Percentiles rank a stretch among this genome's conserved stretches.
These are phyloP conservation scores for Triticum aestivum DNA, from an alignment of 176 grass and related monocot genomes.

Conservation along the genomic window DNA sequence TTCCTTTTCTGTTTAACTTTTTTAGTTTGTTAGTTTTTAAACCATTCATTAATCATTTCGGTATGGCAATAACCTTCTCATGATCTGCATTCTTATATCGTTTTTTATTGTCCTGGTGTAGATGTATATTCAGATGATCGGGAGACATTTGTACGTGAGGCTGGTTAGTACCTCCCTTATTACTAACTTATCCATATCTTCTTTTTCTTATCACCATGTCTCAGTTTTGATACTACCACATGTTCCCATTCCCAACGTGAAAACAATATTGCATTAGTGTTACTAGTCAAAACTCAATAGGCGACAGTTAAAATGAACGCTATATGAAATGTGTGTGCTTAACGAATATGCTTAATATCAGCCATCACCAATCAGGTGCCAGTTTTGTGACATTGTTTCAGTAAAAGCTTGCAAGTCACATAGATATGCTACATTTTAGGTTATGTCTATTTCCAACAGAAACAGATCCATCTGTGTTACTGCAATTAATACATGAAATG, in stretches of 20 bases:
- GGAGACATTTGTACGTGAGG: conserved; percentile 80
- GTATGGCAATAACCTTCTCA: not conserved
- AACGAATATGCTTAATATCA: not conserved
- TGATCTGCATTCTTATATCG: conserved; percentile 14
- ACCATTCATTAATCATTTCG: not conserved
- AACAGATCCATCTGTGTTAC: not conserved
- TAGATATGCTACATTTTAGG: not conserved
- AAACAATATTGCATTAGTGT: not conserved
- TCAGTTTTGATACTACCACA: not conserved
- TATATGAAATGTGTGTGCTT: not conserved
- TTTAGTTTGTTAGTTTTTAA: conserved; percentile 6
- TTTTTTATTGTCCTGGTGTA: conserved; percentile 43
- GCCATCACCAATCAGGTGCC: not conserved
- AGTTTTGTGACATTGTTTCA: not conserved
- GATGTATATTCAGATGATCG: conserved; percentile 95
- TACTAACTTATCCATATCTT: conserved; percentile 7
- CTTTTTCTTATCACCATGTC: not conserved
- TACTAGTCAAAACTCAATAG: not conserved
- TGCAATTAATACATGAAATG: not conserved
- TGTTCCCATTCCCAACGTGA: not conserved
- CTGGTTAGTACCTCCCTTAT: conserved; percentile 58
- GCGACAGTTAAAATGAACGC: not conserved
- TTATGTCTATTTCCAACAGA: not conserved
- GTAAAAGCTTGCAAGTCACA: not conserved
- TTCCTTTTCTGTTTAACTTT: conserved; percentile 14